Conservation (phyloP, 2,329 filamentous ascomycete species). For the Fusarium coffeatum region DNA sequence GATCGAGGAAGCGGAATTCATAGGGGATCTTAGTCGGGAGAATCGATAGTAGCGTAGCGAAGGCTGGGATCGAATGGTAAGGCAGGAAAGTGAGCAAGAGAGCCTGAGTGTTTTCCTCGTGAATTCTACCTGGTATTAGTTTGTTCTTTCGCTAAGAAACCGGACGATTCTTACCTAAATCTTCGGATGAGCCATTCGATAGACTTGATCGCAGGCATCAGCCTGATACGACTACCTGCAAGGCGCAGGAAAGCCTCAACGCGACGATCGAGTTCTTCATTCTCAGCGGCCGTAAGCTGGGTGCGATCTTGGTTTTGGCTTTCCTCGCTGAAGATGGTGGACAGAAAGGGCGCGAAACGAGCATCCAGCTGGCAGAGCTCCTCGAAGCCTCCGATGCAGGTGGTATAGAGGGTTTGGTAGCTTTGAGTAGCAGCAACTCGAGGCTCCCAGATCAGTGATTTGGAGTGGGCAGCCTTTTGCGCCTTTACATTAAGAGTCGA, state of each 20-base stretch:
- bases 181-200: slow-evolving; percentile 94
- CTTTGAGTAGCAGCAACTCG: slow-evolving; percentile 87
- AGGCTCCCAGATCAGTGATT: slow-evolving; percentile 93
- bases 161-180: slow-evolving; percentile 74
- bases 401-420: slow-evolving; percentile 86
- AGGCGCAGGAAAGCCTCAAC: slow-evolving; percentile 87
- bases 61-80: slow-evolving; percentile 88
- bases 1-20: slow-evolving; percentile 84
- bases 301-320: slow-evolving; percentile 89
- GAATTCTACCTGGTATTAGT: slow-evolving; percentile 68
- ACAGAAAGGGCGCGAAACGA: slow-evolving; percentile 79
- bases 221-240: slow-evolving; percentile 77
- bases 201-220: slow-evolving; percentile 90
- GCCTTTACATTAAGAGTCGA: slow-evolving; percentile 92
- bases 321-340: slow-evolving; percentile 90
- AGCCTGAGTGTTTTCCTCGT: slow-evolving; percentile 86
- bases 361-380: slow-evolving; percentile 89
- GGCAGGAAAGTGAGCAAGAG: slow-evolving; percentile 90
- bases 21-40: slow-evolving; percentile 79
- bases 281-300: slow-evolving; percentile 84
- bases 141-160: not conserved
- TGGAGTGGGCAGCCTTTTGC: slow-evolving; percentile 90
- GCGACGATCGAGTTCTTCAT: slow-evolving; percentile 80
- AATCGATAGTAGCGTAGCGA: slow-evolving; percentile 87
- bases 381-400: slow-evolving; percentile 89